Evolutionary conservation across 2,329 filamentous ascomycete species (phyloP), one percentile per base, ranked within the genome.

Genomic region (Cordyceps fumosorosea): DNA sequence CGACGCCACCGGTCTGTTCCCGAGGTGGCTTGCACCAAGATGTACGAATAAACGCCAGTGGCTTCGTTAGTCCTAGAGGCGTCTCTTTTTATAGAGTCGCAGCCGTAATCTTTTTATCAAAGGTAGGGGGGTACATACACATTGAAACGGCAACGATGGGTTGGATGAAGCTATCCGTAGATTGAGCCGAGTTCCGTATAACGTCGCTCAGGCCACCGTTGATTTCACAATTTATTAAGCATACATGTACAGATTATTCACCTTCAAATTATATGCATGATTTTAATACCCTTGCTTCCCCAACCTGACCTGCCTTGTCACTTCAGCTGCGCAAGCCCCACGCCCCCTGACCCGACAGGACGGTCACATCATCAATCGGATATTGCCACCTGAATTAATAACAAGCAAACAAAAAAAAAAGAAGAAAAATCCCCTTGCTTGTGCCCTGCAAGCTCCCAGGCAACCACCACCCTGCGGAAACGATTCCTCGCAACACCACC

Each of bases 281-380:
- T 11, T 47, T 45, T 47, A 7, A 29, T 29, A 50, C 2, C 22
- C 24, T 18, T 50, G 44, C 44, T 47, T 12, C 44, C 48, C 42
- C 40, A 22, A 11, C n/a, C n/a, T n/a, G n/a, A n/a, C n/a, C n/a
- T n/a, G 34, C 18, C 42, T 18, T 18, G 37, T 18, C 37, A 45
- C 42, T 16, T 29, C 37, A 34, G 37, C 53, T 42, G 51, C 29
- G 11, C 32, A 22, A n/a, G 12, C 29, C 56, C 7, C 16, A 16
- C 29, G 44, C 29, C 45, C 34, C 47, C 32, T 22, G 32, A 34
- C 24, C 55, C 29, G 29, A 20, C 20, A 7, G 18, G 45, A 7
- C 7, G 45, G 29, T 42, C 47, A 22, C 47, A 51, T 51, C 45
- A 58, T 26, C 12, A 58, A 58, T 58, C 45, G 45, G 56, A 58